phyloP scores from a whole-genome alignment of 768 basidiomycete species.

The Pleurotus pulmonarius region DNA sequence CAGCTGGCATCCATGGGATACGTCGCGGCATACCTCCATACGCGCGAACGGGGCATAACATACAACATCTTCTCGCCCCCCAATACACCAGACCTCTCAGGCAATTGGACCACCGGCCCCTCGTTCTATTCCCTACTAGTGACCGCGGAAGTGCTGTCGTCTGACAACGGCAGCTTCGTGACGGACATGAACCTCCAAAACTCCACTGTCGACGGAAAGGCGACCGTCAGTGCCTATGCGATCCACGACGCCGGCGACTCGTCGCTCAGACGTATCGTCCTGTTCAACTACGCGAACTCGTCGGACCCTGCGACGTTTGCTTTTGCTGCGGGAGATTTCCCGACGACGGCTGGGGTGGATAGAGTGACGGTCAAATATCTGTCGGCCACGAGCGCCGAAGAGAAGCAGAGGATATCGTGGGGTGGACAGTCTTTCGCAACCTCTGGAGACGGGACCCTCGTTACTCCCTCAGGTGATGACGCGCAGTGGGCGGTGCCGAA shows the following conservation, averaged over 20 bases:
- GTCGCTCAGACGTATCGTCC: constrained; percentile 35
- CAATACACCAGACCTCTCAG: constrained; percentile 25
- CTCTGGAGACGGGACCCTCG: constrained; percentile 34
- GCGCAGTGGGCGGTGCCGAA: constrained; percentile 34
- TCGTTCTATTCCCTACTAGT: constrained; percentile 48
- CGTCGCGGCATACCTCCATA: constrained; percentile 47
- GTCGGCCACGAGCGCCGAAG: constrained; percentile 40
- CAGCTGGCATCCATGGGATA: constrained; percentile 49
- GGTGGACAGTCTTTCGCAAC: constrained; percentile 48
- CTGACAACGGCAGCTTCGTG: constrained; percentile 38
- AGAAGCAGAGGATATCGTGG: constrained; percentile 57
- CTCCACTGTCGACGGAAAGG: constrained; percentile 30
- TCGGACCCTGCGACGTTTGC: constrained; percentile 36
- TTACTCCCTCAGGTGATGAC: constrained; percentile 14
- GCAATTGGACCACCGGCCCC: constrained; percentile 45
- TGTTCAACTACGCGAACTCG: constrained; percentile 50
- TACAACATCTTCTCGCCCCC: constrained; percentile 51
- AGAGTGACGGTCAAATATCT: constrained; percentile 42
- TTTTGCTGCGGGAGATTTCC: constrained; percentile 19
- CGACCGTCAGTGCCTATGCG: constrained; percentile 50
- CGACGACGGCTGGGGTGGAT: background rate
- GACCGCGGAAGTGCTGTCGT: constrained; percentile 39
- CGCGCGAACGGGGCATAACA: constrained; percentile 47
- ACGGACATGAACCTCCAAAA: constrained; percentile 40
- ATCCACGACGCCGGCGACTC: constrained; percentile 51